These are phyloP conservation scores for Filobasidium wieringae DNA, from an alignment of 768 basidiomycete genomes.

Conservation along the genomic window DNA sequence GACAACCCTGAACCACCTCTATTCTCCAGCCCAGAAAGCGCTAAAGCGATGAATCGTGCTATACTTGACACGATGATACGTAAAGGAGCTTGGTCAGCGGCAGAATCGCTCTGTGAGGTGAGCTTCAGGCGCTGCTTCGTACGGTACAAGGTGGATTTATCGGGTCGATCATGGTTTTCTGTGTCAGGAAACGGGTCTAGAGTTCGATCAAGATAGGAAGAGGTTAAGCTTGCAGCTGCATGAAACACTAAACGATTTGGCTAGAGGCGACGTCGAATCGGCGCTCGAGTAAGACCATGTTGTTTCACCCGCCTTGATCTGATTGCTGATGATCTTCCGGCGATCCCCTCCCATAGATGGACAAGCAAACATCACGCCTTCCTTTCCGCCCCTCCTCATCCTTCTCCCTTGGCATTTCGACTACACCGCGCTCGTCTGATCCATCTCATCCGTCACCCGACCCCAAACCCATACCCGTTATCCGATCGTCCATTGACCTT, in stretches of 20 bases:
- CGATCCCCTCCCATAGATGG: slow-evolving; percentile 51
- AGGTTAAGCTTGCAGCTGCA: slow-evolving; percentile 20
- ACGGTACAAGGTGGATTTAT: not conserved
- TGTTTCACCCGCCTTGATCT: not conserved
- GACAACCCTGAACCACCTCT: slow-evolving; percentile 15
- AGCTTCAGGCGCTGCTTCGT: not conserved
- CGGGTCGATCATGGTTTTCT: no score
- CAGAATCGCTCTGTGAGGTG: slow-evolving; percentile 25
- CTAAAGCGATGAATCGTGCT: slow-evolving; percentile 21
- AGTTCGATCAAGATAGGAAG: slow-evolving; percentile 16
- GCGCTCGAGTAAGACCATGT: slow-evolving; percentile 59
- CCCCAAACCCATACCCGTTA: not conserved
- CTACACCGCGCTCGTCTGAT: slow-evolving; percentile 86
- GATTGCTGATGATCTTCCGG: no score
- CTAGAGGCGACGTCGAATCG: slow-evolving; percentile 40
- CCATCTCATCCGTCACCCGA: slow-evolving; percentile 51
- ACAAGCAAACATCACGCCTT: slow-evolving; percentile 54
- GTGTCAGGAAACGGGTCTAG: slow-evolving; percentile 20
- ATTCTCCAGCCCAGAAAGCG: slow-evolving; percentile 23
- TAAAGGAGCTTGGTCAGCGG: slow-evolving; percentile 32
- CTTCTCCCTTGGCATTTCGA: slow-evolving; percentile 75
- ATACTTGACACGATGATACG: slow-evolving; percentile 31
- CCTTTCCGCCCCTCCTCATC: slow-evolving; percentile 49
- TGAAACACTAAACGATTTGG: slow-evolving; percentile 21
- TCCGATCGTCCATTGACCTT: slow-evolving; percentile 49